Conservation (phyloP, 1,284 basidiomycete species). For the Malassezia sympodialis region DNA sequence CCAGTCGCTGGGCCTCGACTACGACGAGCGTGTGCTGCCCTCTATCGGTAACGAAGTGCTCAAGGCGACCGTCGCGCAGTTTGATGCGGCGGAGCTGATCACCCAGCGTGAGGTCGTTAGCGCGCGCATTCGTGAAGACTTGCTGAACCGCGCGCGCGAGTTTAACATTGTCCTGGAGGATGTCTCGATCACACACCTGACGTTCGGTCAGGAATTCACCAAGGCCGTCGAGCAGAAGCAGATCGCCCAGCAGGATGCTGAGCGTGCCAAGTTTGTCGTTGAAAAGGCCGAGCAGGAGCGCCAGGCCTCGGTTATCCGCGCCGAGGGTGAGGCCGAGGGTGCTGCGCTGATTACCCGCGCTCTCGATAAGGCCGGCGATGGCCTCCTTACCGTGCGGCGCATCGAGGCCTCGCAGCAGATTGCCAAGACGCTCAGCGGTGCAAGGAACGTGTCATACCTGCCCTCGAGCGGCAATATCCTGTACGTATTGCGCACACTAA, state of each 20-base stretch:
- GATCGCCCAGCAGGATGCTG: constrained; percentile 83
- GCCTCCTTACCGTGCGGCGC: constrained; percentile 85
- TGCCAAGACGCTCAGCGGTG: constrained; percentile 51
- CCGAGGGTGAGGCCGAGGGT: constrained; percentile 96
- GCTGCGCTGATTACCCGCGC: constrained; percentile 71
- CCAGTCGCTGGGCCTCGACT: constrained; percentile 84
- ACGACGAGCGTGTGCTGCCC: constrained; percentile 77
- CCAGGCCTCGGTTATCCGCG: constrained; percentile 92
- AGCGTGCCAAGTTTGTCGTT: constrained; percentile 96
- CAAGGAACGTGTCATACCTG: constrained; percentile 51
- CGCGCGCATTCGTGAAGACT: constrained; percentile 82
- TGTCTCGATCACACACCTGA: constrained; percentile 72
- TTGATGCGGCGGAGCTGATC: constrained; percentile 92
- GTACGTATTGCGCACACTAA: constrained; percentile 15
- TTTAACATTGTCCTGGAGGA: constrained; percentile 95
- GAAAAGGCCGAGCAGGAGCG: constrained; percentile 95
- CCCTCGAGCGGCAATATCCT: constrained; percentile 49
- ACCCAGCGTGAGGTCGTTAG: constrained; percentile 62
- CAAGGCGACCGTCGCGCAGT: constrained; percentile 95
- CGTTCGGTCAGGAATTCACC: constrained; percentile 56
- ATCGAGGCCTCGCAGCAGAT: constrained; percentile 98
- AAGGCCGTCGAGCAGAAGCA: constrained; percentile 94
- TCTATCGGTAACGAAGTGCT: constrained; percentile 81
- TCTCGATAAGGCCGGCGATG: constrained; percentile 88
- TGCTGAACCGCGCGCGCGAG: constrained; percentile 84